These are phyloP conservation scores for Schizothecium vesticola DNA, from an alignment of 495 filamentous ascomycete genomes.

Conservation along the genomic window DNA sequence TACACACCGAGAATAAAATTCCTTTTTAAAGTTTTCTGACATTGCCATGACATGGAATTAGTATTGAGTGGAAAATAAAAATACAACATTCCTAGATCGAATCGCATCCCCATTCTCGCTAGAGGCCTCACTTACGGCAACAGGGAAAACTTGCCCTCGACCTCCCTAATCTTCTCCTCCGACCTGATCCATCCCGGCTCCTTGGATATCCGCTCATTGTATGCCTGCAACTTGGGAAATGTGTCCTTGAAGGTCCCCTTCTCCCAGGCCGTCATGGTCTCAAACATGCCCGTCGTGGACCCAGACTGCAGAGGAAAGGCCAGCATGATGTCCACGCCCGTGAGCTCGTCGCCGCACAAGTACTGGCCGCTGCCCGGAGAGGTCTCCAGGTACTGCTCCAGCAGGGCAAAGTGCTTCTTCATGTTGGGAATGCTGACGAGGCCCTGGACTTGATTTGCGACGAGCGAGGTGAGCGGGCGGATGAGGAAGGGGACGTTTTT, in stretches of 20 bases:
- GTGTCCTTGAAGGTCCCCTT: slow-evolving; percentile 23
- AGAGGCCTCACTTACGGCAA: slow-evolving; percentile 5
- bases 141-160: slow-evolving; percentile 52
- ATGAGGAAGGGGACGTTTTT: slow-evolving; percentile 74
- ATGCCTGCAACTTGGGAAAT: slow-evolving; percentile 50
- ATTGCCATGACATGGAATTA: not conserved
- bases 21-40: not conserved
- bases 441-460: slow-evolving; percentile 56
- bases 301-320: slow-evolving; percentile 64
- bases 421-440: slow-evolving; percentile 60
- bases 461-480: slow-evolving; percentile 60
- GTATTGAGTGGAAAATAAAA: not conserved
- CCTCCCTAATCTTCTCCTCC: slow-evolving; percentile 55
- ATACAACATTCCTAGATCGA: not conserved
- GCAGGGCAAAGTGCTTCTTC: slow-evolving; percentile 59
- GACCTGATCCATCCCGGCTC: slow-evolving; percentile 54
- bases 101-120: not conserved
- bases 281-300: slow-evolving; percentile 49
- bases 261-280: slow-evolving; percentile 38
- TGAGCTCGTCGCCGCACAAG: slow-evolving; percentile 64
- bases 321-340: slow-evolving; percentile 73
- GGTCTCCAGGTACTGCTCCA: slow-evolving; percentile 65
- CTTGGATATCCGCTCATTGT: slow-evolving; percentile 55
- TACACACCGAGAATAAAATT: not conserved
- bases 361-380: slow-evolving; percentile 58